A percentile compares a stretch with the other conserved stretches of the same genome.
These are phyloP conservation scores for Globisporangium paddicum DNA, from an alignment of 352 stramenopile genomes.

Conservation along the genomic window DNA sequence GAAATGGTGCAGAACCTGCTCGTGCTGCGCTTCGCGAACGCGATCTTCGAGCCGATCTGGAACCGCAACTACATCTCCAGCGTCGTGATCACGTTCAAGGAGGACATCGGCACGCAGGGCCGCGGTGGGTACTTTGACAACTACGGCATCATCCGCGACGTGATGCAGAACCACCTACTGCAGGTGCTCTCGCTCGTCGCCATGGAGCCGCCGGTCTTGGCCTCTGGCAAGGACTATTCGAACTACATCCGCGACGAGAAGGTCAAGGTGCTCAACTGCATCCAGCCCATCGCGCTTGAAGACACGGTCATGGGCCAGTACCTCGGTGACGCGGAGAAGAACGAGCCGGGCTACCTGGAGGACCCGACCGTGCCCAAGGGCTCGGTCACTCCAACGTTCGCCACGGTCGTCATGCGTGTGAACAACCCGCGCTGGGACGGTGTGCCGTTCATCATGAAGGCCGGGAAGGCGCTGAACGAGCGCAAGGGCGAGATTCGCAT, in stretches of 20 bases:
- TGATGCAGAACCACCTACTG: slow-evolving; percentile 99
- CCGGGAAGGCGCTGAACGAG: slow-evolving; percentile 97
- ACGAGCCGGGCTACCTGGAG: slow-evolving; percentile 92
- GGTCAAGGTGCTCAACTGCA: slow-evolving; percentile 96
- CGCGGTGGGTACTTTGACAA: slow-evolving; percentile 97
- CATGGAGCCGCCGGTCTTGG: slow-evolving; percentile 92
- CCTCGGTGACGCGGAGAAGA: slow-evolving; percentile 63
- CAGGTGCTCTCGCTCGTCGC: slow-evolving; percentile 97
- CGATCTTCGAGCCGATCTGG: slow-evolving; percentile 97
- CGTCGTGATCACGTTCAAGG: slow-evolving; percentile 97
- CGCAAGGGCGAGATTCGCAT: slow-evolving; percentile 96
- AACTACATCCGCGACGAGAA: slow-evolving; percentile 97
- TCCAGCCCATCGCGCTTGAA: slow-evolving; percentile 90
- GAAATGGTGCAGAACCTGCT: slow-evolving; percentile 99
- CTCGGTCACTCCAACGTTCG: slow-evolving; percentile 91
- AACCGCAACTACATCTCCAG: slow-evolving; percentile 95
- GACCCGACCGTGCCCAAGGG: slow-evolving; percentile 94
- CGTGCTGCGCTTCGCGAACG: slow-evolving; percentile 95
- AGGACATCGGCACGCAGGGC: slow-evolving; percentile 95
- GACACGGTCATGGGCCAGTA: slow-evolving; percentile 99
- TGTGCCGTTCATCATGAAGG: slow-evolving; percentile 99
- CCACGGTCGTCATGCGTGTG: slow-evolving; percentile 87
- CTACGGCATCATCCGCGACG: slow-evolving; percentile 98
- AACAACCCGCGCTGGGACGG: slow-evolving; percentile 95
- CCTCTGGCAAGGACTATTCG: slow-evolving; percentile 83